Evolutionary conservation across 2,329 filamentous ascomycete species (phyloP).

Genomic region (Aspergillus versicolor): DNA sequence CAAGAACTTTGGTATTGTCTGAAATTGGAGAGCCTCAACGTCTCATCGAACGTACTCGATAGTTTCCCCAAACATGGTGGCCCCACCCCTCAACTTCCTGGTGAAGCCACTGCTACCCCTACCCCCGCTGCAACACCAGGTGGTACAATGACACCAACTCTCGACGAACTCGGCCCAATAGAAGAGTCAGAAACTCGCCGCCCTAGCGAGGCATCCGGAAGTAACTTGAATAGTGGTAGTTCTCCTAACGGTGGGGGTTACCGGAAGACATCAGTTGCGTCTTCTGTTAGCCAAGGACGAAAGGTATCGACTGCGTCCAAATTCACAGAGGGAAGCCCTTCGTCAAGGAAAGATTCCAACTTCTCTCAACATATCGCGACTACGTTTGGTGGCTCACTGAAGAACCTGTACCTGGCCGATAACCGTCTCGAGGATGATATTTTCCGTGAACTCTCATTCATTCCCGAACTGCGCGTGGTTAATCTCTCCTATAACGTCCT

Average conservation of each 20-base stretch:
- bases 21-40: conserved; percentile 85
- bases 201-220: conserved; percentile 81
- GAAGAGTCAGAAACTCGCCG: conserved; percentile 66
- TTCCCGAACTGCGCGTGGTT: conserved; percentile 80
- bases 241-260: conserved; percentile 59
- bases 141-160: conserved; percentile 65
- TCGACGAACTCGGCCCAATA: conserved; percentile 71
- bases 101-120: conserved; percentile 45
- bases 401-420: conserved; percentile 84
- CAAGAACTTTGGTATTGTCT: conserved; percentile 95
- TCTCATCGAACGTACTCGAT: conserved; percentile 90
- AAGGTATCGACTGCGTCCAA: conserved; percentile 82
- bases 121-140: conserved; percentile 49
- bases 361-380: conserved; percentile 75
- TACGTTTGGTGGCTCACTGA: conserved; percentile 84
- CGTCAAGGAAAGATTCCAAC: conserved; percentile 80
- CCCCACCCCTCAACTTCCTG: conserved; percentile 65
- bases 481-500: conserved; percentile 96
- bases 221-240: conserved; percentile 71
- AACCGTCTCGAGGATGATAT: conserved; percentile 93
- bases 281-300: conserved; percentile 73
- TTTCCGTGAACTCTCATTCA: conserved; percentile 82
- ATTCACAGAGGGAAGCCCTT: conserved; percentile 57
- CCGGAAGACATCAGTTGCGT: conserved; percentile 82
- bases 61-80: conserved; percentile 79